These are phyloP conservation scores for Dactylellina drechsleri DNA, from an alignment of 2,329 filamentous ascomycete genomes.

Conservation along the genomic window DNA sequence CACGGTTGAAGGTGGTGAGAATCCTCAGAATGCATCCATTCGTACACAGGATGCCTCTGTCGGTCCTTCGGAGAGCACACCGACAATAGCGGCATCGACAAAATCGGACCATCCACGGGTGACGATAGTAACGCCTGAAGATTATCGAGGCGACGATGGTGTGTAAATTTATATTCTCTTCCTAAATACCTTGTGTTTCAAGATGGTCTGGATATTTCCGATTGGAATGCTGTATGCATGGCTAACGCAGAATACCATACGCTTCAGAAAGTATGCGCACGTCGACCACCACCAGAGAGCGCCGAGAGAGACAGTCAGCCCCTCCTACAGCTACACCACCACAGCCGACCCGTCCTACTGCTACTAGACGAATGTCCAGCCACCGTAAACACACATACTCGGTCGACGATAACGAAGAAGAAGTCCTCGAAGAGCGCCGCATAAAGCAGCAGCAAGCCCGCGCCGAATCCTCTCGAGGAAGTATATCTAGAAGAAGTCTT, in stretches of 20 bases:
- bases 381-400: conserved; percentile 48
- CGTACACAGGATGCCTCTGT: not conserved
- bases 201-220: not conserved
- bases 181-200: not conserved
- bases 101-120: conserved; percentile 40
- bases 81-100: conserved; percentile 30
- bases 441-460: conserved; percentile 31
- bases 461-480: conserved; percentile 14
- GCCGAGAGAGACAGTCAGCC: conserved; percentile 29
- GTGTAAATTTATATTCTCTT: conserved; percentile 1
- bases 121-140: conserved; percentile 46
- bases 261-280: conserved; percentile 36
- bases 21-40: not conserved
- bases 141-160: conserved; percentile 49
- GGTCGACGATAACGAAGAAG: conserved; percentile 46
- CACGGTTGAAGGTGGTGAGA: conserved; percentile 15
- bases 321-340: conserved; percentile 11
- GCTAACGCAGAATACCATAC: conserved; percentile 19
- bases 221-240: not conserved
- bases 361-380: conserved; percentile 32
- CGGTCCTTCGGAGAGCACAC: conserved; percentile 34
- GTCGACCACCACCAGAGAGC: conserved; percentile 31
- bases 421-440: conserved; percentile 41
- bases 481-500: conserved; percentile 14
- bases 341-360: conserved; percentile 21